Base-by-base conservation (phyloP, 331 rosid genomes). In the Telfairia occidentalis region DNA sequence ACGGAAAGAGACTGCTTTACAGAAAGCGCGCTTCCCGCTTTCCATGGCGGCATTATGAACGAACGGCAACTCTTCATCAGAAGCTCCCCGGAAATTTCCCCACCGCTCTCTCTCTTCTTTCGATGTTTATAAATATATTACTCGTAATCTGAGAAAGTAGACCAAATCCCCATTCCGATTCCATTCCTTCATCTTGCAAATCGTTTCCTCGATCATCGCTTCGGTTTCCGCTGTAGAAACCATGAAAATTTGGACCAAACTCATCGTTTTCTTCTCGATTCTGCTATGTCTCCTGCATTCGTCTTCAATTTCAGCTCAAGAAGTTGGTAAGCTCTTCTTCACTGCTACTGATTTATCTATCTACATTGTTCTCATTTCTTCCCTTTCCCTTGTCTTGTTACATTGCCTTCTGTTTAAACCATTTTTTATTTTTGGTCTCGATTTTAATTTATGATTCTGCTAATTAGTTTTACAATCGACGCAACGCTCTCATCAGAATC, bases 251-350 rank as follows among this genome's bases (percentile, higher is more conserved):
- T 24, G 19, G 37, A 43, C 15, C 16, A 69, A 15, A 12, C 57
- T 1, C 55, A 15, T 69, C 37, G 24, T 69, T 45, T 26, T 24
- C 74, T 69, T 69, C 23, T 43, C 13, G 23, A 43, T 69, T 45
- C 23, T 69, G 7, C 24, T 69, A n/a, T 45, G 13, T 69, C 26
- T 43, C 74, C 5, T 69, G 5, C 74, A 42, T 26, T 45, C 55
- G 15, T 69, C 55, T 43, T 73, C 65, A 52, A 73, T 73, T 34
- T 73, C 57, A 2, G 72, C 78, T 5, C 72, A 59, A 75, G 78
- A 75, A 75, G 78, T 59, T 40, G 78, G 78, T 75, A 75, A 75
- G 13, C 7, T 40, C 26, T 57, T 66, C 35, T 26, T 57, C 35
- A 11, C 35, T 4, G 35, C 9, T 16, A 42, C 46, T 42, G 46